A percentile compares a stretch with the other conserved stretches of the same genome.
Conservation (phyloP, 2,329 filamentous ascomycete species). For the Cucurbitaria berberidis region DNA sequence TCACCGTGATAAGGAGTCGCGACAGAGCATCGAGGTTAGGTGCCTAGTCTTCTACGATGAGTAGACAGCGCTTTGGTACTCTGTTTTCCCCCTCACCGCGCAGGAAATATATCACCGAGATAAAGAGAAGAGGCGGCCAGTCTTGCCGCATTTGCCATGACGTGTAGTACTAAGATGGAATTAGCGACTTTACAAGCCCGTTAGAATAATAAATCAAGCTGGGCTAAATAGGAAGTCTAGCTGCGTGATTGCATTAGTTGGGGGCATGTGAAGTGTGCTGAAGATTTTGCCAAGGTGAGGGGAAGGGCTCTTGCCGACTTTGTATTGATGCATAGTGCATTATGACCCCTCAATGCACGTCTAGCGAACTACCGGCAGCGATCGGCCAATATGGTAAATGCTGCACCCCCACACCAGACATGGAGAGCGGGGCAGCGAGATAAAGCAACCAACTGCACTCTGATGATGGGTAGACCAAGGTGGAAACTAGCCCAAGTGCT, state of each 20-base stretch:
- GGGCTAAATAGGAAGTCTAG: neutral
- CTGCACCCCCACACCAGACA: slow-evolving; percentile 10
- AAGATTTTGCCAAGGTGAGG: neutral
- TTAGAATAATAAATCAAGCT: too few relatives aligned
- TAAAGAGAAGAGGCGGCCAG: neutral
- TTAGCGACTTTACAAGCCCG: too few relatives aligned
- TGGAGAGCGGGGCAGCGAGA: slow-evolving; percentile 26
- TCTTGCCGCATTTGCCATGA: slow-evolving; percentile 5
- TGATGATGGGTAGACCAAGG: neutral
- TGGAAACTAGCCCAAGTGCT: neutral
- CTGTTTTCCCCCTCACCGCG: neutral
- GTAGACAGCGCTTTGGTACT: neutral
- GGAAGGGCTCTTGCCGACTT: neutral
- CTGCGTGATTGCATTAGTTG: too few relatives aligned
- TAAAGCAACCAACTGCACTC: slow-evolving; percentile 12
- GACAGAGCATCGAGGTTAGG: slow-evolving; percentile 36
- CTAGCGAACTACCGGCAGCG: slow-evolving; percentile 14
- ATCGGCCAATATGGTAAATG: slow-evolving; percentile 25
- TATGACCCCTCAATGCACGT: neutral
- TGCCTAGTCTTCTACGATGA: slow-evolving; percentile 28
- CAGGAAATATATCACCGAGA: neutral
- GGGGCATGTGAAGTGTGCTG: neutral
- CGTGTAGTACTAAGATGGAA: neutral
- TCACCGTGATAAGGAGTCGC: slow-evolving; percentile 14
- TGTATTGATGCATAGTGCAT: neutral